Percentiles rank a stretch among this genome's conserved stretches.
phyloP scores from a whole-genome alignment of 139 green algal genomes.

The Chlamydomonas sphaeroides region DNA sequence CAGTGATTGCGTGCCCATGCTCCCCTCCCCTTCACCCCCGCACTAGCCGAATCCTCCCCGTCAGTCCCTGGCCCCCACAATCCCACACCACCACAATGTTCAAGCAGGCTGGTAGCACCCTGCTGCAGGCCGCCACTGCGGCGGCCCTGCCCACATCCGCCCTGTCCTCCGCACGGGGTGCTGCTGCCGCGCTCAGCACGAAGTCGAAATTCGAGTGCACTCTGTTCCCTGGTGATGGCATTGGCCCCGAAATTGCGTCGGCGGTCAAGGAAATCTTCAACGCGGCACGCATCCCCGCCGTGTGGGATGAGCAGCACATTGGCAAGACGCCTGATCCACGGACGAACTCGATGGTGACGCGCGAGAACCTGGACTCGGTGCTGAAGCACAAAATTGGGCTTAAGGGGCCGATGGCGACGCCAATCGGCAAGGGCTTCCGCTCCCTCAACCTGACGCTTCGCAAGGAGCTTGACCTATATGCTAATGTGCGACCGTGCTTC shows the following conservation, averaged over 20 bases:
- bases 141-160: not conserved
- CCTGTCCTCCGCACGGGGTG: no score
- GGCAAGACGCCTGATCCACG: conserved; percentile 84
- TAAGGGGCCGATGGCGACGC: conserved; percentile 97
- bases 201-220: conserved; percentile 62
- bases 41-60: no score
- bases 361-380: conserved; percentile 95
- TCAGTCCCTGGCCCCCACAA: no score
- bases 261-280: conserved; percentile 84
- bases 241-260: conserved; percentile 93
- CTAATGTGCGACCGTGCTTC: conserved; percentile 97
- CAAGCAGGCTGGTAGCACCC: not conserved
- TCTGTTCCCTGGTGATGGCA: conserved; percentile 86
- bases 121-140: conserved; percentile 16
- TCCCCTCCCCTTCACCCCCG: no score
- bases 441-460: conserved; percentile 96
- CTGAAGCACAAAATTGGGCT: conserved; percentile 90
- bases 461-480: conserved; percentile 96
- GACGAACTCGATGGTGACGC: conserved; percentile 93
- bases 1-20: no score
- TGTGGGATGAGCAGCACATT: conserved; percentile 94
- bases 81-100: conserved; percentile 6
- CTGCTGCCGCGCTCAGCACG: not conserved
- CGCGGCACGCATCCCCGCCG: conserved; percentile 79
- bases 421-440: conserved; percentile 95